phyloP scores from a whole-genome alignment of 768 basidiomycete genomes.

The Hirschioporus abietinus region DNA sequence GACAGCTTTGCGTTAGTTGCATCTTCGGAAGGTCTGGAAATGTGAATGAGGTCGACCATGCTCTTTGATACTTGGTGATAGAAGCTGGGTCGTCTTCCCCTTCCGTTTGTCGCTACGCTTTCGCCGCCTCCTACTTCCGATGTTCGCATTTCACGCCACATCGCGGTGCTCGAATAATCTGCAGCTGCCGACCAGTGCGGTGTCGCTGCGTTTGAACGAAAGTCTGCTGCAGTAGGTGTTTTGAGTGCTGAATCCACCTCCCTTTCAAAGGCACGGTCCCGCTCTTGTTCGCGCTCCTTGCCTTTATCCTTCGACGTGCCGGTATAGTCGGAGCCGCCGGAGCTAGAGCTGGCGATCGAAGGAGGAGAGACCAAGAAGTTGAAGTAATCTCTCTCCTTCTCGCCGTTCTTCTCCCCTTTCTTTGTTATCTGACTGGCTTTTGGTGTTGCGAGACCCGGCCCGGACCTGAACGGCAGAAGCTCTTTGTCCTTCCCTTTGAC shows the following conservation, averaged over 20 bases:
- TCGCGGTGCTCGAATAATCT: background rate
- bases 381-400: background rate
- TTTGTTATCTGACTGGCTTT: background rate
- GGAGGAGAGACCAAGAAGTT: background rate
- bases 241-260: slow-evolving; percentile 8
- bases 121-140: background rate
- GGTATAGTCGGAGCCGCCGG: background rate
- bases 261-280: background rate
- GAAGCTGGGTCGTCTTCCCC: slow-evolving; percentile 35
- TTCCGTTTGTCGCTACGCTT: background rate
- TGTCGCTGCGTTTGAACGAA: slow-evolving; percentile 2
- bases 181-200: background rate
- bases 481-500: background rate
- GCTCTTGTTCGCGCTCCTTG: background rate
- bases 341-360: background rate
- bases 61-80: slow-evolving; percentile 60
- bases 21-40: slow-evolving; percentile 1
- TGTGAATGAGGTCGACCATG: slow-evolving; percentile 48
- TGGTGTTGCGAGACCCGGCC: background rate
- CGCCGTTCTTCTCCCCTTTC: background rate
- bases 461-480: background rate
- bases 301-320: background rate
- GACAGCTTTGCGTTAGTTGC: background rate
- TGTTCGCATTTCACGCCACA: background rate
- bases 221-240: slow-evolving; percentile 2